Evolutionary conservation across 768 basidiomycete genomes (phyloP).

Genomic region (Pisolithus albus): DNA sequence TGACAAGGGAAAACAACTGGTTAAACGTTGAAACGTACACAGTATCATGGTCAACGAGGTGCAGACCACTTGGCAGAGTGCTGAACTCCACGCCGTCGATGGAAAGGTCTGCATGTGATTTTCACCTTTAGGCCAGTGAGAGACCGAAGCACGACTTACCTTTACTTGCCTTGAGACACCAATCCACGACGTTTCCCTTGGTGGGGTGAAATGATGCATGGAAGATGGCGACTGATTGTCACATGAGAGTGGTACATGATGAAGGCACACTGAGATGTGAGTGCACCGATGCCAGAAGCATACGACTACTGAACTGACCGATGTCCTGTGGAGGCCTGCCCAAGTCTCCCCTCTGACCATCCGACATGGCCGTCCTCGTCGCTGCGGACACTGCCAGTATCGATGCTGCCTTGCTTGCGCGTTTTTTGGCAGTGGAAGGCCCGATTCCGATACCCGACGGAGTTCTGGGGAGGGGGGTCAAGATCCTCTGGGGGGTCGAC

Average conservation of each 20-base stretch:
- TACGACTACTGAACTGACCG: slow-evolving; percentile 28
- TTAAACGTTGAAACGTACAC: slow-evolving; percentile 45
- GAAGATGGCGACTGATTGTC: slow-evolving; percentile 63
- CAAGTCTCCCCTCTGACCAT: slow-evolving; percentile 17
- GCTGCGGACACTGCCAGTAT: slow-evolving; percentile 12
- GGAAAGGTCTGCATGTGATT: slow-evolving; percentile 43
- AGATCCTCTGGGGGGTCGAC: too few species aligned
- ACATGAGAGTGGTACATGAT: neutral
- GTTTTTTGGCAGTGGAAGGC: too few species aligned
- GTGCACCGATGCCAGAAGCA: neutral
- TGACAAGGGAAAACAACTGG: neutral
- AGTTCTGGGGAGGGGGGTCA: too few species aligned
- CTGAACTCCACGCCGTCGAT: slow-evolving; percentile 75
- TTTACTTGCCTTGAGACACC: slow-evolving; percentile 65
- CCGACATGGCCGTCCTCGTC: slow-evolving; percentile 22
- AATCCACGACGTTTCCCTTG: slow-evolving; percentile 72
- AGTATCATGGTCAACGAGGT: slow-evolving; percentile 71
- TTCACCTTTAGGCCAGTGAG: neutral
- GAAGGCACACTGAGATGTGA: neutral
- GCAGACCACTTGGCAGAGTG: slow-evolving; percentile 74
- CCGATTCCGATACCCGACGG: too few species aligned
- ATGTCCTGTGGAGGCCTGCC: slow-evolving; percentile 46
- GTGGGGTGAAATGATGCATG: slow-evolving; percentile 84
- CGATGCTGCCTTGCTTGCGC: slow-evolving; percentile 1
- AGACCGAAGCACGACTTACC: slow-evolving; percentile 33